Conservation (phyloP, 31 red algal species). For the Bonnemaisonia californica region DNA sequence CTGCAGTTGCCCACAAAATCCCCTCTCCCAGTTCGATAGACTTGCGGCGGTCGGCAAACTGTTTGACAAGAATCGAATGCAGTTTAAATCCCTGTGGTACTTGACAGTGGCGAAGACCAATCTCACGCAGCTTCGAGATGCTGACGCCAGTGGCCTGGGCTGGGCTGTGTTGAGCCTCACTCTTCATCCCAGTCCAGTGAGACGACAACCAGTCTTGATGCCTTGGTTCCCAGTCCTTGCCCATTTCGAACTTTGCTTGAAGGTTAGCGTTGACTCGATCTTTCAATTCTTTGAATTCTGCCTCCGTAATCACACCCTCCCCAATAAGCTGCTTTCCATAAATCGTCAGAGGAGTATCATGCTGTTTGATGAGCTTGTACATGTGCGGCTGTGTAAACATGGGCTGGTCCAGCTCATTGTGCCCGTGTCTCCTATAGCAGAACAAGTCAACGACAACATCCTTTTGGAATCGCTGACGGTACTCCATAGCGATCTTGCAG, state of each 20-base stretch:
- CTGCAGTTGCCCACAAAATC: slow-evolving; percentile 96
- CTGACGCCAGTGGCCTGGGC: slow-evolving; percentile 81
- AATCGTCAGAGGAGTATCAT: slow-evolving; percentile 65
- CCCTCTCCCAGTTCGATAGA: slow-evolving; percentile 90
- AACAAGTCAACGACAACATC: slow-evolving; percentile 98
- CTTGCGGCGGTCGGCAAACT: slow-evolving; percentile 77
- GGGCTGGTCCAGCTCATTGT: slow-evolving; percentile 98
- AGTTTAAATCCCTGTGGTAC: slow-evolving; percentile 87
- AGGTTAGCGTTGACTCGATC: slow-evolving; percentile 57
- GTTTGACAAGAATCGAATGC: slow-evolving; percentile 79
- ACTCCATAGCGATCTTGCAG: slow-evolving; percentile 93
- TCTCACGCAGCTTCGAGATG: slow-evolving; percentile 64
- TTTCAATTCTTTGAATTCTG: slow-evolving; percentile 75
- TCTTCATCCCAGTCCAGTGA: slow-evolving; percentile 97
- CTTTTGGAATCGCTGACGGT: slow-evolving; percentile 91
- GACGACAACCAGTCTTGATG: slow-evolving; percentile 92
- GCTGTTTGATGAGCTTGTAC: slow-evolving; percentile 90
- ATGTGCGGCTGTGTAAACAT: slow-evolving; percentile 97
- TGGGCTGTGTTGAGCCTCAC: slow-evolving; percentile 53
- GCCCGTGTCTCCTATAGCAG: slow-evolving; percentile 94
- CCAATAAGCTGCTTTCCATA: slow-evolving; percentile 81
- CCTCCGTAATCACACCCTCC: slow-evolving; percentile 75
- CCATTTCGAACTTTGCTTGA: slow-evolving; percentile 73
- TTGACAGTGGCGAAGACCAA: slow-evolving; percentile 66
- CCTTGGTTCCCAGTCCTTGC: slow-evolving; percentile 87